phyloP scores from a whole-genome alignment of 23 red algal species.

The Gracilariopsis chorda region DNA sequence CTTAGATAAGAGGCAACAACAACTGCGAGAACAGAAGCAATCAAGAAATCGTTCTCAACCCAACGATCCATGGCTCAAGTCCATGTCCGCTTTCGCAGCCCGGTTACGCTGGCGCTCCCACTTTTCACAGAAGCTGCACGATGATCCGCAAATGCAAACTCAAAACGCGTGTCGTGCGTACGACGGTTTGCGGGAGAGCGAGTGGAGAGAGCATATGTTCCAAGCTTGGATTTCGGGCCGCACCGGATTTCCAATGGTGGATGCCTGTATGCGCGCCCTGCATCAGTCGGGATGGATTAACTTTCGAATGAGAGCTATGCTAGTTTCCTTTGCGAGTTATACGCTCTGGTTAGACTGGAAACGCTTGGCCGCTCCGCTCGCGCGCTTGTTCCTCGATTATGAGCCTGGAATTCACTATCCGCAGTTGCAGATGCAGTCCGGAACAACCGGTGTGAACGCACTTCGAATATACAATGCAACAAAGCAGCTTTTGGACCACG shows the following conservation, averaged over 20 bases:
- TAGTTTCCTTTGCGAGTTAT: slow-evolving; percentile 72
- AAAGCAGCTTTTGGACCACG: slow-evolving; percentile 22
- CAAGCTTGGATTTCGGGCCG: slow-evolving; percentile 36
- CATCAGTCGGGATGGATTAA: slow-evolving; percentile 82
- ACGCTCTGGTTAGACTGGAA: slow-evolving; percentile 82
- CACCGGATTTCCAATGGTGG: slow-evolving; percentile 87
- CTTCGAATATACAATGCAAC: slow-evolving; percentile 15
- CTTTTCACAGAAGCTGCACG: slow-evolving; percentile 12
- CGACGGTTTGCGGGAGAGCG: slow-evolving; percentile 1
- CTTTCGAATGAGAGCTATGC: slow-evolving; percentile 61
- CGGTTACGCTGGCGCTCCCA: not conserved
- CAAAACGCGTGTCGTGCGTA: not conserved
- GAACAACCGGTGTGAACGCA: slow-evolving; percentile 6
- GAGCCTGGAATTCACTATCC: slow-evolving; percentile 15
- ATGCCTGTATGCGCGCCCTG: slow-evolving; percentile 79
- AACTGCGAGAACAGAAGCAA: not conserved
- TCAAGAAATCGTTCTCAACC: too few species aligned
- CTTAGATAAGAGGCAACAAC: not conserved
- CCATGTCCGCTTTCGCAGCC: not conserved
- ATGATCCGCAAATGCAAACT: not conserved
- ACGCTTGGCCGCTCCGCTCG: not conserved
- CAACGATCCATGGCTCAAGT: not conserved
- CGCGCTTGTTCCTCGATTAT: slow-evolving; percentile 6
- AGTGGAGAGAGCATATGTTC: slow-evolving; percentile 1
- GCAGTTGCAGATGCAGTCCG: slow-evolving; percentile 19